Evolutionary conservation across 2,329 filamentous ascomycete species (phyloP).

Genomic region (Aspergillus novoparasiticus): DNA sequence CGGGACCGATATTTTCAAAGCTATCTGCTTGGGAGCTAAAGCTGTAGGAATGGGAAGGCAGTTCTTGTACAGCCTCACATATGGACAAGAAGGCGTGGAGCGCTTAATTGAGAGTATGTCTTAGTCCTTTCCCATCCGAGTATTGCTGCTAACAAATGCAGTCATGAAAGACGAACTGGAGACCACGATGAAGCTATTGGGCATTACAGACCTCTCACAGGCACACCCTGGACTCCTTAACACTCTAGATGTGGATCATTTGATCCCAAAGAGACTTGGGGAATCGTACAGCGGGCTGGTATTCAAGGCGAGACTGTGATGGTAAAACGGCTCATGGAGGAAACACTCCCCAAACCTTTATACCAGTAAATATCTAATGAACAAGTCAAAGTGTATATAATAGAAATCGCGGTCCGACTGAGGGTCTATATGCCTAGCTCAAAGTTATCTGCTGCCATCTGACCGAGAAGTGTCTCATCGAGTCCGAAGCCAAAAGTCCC

Average conservation of each 20-base stretch:
- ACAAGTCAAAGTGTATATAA: neutral
- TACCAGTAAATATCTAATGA: neutral
- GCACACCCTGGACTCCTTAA: constrained; percentile 10
- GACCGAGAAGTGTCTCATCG: constrained; percentile 4
- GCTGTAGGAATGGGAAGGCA: constrained; percentile 52
- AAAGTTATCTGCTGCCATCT: constrained; percentile 9
- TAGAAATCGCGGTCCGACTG: neutral
- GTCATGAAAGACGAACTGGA: constrained; percentile 14
- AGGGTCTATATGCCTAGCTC: neutral
- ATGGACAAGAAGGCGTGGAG: constrained; percentile 22
- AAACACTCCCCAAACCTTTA: neutral
- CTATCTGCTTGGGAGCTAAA: constrained; percentile 53
- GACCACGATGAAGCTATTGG: constrained; percentile 11
- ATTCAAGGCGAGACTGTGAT: constrained; percentile 6
- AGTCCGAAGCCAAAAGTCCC: constrained; percentile 7
- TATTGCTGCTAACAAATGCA: neutral
- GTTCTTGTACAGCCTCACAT: constrained; percentile 26
- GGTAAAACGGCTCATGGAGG: too few relatives aligned
- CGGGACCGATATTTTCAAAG: constrained; percentile 56
- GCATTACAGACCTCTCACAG: constrained; percentile 12
- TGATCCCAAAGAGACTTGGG: constrained; percentile 6
- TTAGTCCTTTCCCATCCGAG: too few relatives aligned
- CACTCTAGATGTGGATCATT: constrained; percentile 12
- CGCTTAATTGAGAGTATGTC: constrained; percentile 1
- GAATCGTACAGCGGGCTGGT: neutral